Evolutionary conservation across 306 rosid genomes (phyloP), one percentile per base, ranked within the genome.

Genomic region (Fragaria iinumae): DNA sequence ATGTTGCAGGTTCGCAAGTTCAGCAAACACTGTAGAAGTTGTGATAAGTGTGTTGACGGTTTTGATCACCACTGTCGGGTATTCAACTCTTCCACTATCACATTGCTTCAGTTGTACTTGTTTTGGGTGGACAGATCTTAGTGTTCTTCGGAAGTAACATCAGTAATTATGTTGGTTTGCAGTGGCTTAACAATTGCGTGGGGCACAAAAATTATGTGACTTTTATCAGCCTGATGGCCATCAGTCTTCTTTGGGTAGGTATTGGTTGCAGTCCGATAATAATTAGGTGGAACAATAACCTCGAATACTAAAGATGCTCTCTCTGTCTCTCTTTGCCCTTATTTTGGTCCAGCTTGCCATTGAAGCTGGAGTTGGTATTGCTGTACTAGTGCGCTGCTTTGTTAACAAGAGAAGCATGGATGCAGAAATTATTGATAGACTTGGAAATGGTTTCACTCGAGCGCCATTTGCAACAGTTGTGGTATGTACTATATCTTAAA

Each of bases 21-120:
- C 91, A 94, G 98, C 83, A 94, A 94, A 77, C 98, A 94, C 74
- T 94, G 98, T 84, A 85, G 98, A 88, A 94, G 98, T 79, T 94
- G 98, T 85, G 98, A 94, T 82, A 94, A 94, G 80, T 94, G 98
- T 81, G 97, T 94, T 56, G 96, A 92, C 77, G 98, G 96, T 45
- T 94, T 94, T 70, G 98, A 94, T 89, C 98, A 94, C 84, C 98
- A 94, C 86, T 94, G 98, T 57, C 91, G 97, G 90, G 98, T 94
- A 92, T 83, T 36, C 23, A 14, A 18, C 23, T 66, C 27, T 38
- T 66, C 48, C 16, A 18, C 70, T 67, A 69, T 74, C 71, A 62
- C 71, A 16, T 69, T 69, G 78, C 81, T 80, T 52, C 76, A 17
- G 63, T 76, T 72, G 57, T 47, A 41, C 55, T 75, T 74, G 63